Conservation (phyloP, 129 eudicot species). For the Pittosporum tobira region DNA sequence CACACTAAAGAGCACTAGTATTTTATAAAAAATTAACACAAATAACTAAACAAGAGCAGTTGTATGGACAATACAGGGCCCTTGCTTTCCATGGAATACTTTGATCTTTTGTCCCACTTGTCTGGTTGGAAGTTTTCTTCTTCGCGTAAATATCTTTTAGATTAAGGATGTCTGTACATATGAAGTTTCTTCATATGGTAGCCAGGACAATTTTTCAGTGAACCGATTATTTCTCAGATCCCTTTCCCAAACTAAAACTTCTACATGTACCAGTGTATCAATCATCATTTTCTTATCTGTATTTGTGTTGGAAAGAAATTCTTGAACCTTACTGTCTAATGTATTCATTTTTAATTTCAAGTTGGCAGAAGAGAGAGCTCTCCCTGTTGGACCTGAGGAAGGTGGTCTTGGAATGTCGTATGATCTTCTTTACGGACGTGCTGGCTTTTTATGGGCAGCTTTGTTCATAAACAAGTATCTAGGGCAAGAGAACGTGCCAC, state of each 20-base stretch:
- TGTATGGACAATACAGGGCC: too few relatives aligned
- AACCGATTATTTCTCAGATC: not conserved
- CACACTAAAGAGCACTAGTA: too few relatives aligned
- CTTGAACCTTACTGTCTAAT: not conserved
- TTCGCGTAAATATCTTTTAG: too few relatives aligned
- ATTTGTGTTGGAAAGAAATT: too few relatives aligned
- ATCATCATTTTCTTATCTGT: too few relatives aligned
- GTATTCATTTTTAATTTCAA: constrained; percentile 7
- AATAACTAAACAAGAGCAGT: too few relatives aligned
- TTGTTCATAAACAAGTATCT: constrained; percentile 60
- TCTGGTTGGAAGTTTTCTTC: not conserved
- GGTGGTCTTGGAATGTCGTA: constrained; percentile 97
- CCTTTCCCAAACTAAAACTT: not conserved
- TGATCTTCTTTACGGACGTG: constrained; percentile 81
- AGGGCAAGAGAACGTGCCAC: constrained; percentile 42
- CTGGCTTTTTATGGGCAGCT: constrained; percentile 91
- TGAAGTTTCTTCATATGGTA: not conserved
- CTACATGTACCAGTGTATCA: not conserved
- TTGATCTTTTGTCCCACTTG: not conserved
- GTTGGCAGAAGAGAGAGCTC: constrained; percentile 82
- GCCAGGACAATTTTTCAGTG: not conserved
- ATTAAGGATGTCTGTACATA: not conserved
- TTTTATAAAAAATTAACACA: too few relatives aligned
- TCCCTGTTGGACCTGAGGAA: constrained; percentile 86
- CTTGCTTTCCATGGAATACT: not conserved